A percentile compares a stretch with the other conserved stretches of the same genome.
Conservation (phyloP, 352 stramenopile genomes). For the Pythium aristosporum region DNA sequence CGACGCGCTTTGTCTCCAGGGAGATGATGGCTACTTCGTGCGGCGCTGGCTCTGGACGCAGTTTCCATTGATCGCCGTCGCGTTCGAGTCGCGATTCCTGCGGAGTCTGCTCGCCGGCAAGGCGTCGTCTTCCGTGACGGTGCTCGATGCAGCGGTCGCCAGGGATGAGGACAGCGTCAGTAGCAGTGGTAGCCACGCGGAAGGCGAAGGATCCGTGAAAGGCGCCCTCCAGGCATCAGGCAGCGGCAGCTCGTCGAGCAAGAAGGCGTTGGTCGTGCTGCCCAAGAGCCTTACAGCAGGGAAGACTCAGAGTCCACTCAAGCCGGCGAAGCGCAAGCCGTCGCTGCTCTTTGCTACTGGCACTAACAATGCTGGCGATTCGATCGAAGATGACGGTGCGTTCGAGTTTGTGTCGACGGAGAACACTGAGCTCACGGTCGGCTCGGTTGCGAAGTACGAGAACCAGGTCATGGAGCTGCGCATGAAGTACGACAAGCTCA, state of each 20-base stretch:
- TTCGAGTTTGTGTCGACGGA: slow-evolving; percentile 70
- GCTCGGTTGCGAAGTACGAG: slow-evolving; percentile 61
- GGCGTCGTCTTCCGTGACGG: slow-evolving; percentile 1
- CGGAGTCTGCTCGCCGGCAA: slow-evolving; percentile 29
- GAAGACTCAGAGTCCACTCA: slow-evolving; percentile 3
- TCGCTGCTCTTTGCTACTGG: slow-evolving; percentile 13
- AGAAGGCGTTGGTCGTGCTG: slow-evolving; percentile 11
- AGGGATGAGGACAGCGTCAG: slow-evolving; percentile 7
- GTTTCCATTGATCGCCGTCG: slow-evolving; percentile 78
- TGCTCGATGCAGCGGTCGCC: neutral
- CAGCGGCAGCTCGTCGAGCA: neutral
- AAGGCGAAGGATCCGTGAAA: neutral
- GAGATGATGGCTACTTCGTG: slow-evolving; percentile 74
- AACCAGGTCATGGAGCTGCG: slow-evolving; percentile 67
- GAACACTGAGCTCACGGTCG: slow-evolving; percentile 45
- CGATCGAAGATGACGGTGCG: slow-evolving; percentile 23
- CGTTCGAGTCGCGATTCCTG: slow-evolving; percentile 72
- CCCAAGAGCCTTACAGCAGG: slow-evolving; percentile 1
- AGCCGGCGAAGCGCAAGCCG: slow-evolving; percentile 20
- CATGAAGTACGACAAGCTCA: slow-evolving; percentile 71
- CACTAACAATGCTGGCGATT: slow-evolving; percentile 11
- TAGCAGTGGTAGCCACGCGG: neutral
- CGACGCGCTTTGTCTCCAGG: slow-evolving; percentile 58
- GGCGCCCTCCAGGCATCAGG: neutral
- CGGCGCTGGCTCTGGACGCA: slow-evolving; percentile 83